Evolutionary conservation across 441 rosid species (phyloP), one percentile per base, ranked within the genome.

Genomic region (Euphorbia schlechtendalii): DNA sequence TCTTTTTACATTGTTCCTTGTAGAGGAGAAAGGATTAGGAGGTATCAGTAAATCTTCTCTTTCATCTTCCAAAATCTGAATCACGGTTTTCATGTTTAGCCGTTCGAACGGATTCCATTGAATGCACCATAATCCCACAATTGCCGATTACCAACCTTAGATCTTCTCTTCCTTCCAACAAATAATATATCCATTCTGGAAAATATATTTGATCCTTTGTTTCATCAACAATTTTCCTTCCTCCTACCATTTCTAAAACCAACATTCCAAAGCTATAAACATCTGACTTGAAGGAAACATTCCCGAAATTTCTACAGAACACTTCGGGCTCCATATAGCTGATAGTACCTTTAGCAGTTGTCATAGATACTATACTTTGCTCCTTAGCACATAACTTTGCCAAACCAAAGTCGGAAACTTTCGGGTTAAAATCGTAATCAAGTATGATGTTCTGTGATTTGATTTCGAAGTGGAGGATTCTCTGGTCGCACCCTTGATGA

Each of bases 61-160:
- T 10, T 41, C 71, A 3, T 58, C 77, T 61, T 74, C 76, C 68
- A 74, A 61, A 71, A 74, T 73, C 36, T 77, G 81, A 52, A 77
- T 63, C 10, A 68, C 80, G 49, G 24, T 24, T 43, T 67, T 77
- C 72, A 73, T 77, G 3, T 73, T 61, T 12, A 78, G 78, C 10
- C 78, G 76, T 22, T 65, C 68, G 4, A 56, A 43, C 0, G 78
- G 75, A 27, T 71, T 57, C 78, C 78, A 68, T 52, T 74, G 81
- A 15, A 77, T 70, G n/a, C n/a, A n/a, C n/a, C n/a, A n/a, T n/a
- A n/a, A n/a, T n/a, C n/a, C n/a, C n/a, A n/a, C n/a, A n/a, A 68
- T 66, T 64, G 15, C 55, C 72, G 12, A 74, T 64, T 0, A 32
- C 14, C 2, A 74, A 60, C 4, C 65, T 57, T 17, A 68, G 24